Base-by-base conservation (phyloP, 495 filamentous ascomycete species). In the Lasiosphaeria ovina region DNA sequence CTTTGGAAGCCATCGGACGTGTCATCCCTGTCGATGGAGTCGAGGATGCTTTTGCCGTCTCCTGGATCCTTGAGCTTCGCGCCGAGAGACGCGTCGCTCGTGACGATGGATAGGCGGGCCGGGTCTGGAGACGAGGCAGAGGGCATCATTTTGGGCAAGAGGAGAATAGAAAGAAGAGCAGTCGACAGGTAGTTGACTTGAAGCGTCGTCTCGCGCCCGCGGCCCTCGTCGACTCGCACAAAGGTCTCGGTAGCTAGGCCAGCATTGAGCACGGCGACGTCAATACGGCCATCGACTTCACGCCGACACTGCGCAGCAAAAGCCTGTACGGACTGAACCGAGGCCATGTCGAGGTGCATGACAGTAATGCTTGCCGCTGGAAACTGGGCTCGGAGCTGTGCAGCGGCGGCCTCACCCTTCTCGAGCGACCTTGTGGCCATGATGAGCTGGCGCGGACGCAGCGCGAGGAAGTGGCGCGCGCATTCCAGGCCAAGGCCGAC, bases 101-200 rank as follows among this genome's bases (percentile, higher is more conserved):
- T 55, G 16, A 54, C 32, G 16, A 54, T 50, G 3, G 57, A 47
- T 31, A 59, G 54, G 11, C 51, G 48, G 6, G 45, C 50, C 3
- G 57, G 55, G 2, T 45, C 35, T 3, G 14, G 32, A 9, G 49
- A 40, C 4, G 36, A 16, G 42, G 4, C 24, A 32, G 9, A 33
- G 24, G 34, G 35, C 58, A 76, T 77, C 0, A 84, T 54, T 3
- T 74, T 51, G n/a, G 66, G 70, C 0, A 73, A 35, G 6, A 73
- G 65, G 12, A 71, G 55, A 17, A 71, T 55, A 10, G 74, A 57
- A 0, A 85, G 71, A 0, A 85, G 66, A 1, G 78, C 60, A 0
- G 73, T 82, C 12, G 72, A 77, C 57, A 84, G 64, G 3, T 79
- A 77, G 51, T 86, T 86, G 31, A 82, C 77, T 0, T 81, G 82